Conservation (phyloP, 768 basidiomycete species). For the Tylopilus subfusipes region DNA sequence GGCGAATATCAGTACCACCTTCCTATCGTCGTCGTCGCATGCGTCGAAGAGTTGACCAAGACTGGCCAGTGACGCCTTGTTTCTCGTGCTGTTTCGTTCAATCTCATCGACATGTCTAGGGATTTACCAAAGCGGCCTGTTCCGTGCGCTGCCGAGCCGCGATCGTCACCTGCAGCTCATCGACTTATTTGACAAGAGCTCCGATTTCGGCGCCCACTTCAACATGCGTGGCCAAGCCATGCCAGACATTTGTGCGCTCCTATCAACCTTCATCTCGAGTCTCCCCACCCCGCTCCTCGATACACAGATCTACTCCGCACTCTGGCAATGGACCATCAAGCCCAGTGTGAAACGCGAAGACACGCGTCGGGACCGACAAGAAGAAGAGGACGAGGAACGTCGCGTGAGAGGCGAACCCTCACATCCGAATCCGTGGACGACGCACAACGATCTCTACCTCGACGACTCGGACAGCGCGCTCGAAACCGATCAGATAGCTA, state of each 20-base stretch:
- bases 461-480: slow-evolving; percentile 20
- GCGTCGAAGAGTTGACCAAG: slow-evolving; percentile 46
- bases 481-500: slow-evolving; percentile 34
- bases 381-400: slow-evolving; percentile 33
- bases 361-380: slow-evolving; percentile 26
- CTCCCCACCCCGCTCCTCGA: slow-evolving; percentile 47
- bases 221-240: slow-evolving; percentile 36
- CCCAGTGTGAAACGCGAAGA: slow-evolving; percentile 39
- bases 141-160: slow-evolving; percentile 42
- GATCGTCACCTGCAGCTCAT: slow-evolving; percentile 38
- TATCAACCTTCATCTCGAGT: slow-evolving; percentile 46
- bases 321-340: slow-evolving; percentile 43
- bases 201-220: slow-evolving; percentile 21
- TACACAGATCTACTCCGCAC: slow-evolving; percentile 37
- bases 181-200: slow-evolving; percentile 35
- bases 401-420: slow-evolving; percentile 28
- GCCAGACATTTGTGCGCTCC: slow-evolving; percentile 43
- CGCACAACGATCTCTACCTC: slow-evolving; percentile 14
- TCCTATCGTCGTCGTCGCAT: slow-evolving; percentile 38
- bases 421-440: slow-evolving; percentile 7
- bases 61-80: slow-evolving; percentile 30
- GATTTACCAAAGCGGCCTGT: slow-evolving; percentile 40
- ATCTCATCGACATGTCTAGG: slow-evolving; percentile 26
- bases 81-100: not conserved
- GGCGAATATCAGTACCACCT: slow-evolving; percentile 38